Percentiles rank a stretch among this genome's conserved stretches.
phyloP scores from a whole-genome alignment of 208 protist species.

The Crithidia expoeki region DNA sequence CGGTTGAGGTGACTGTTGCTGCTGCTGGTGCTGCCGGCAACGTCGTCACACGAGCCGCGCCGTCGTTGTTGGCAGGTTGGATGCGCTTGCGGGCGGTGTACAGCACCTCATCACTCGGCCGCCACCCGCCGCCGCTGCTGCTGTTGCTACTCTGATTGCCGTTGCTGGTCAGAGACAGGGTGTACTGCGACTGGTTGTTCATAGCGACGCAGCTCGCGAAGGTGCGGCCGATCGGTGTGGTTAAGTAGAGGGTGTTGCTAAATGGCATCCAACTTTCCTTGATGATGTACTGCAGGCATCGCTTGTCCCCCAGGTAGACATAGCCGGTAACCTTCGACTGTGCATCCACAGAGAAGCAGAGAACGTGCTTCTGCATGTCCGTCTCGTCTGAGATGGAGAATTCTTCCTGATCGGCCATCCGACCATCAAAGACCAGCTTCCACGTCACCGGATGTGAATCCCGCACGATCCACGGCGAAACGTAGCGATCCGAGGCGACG shows the following conservation, averaged over 20 bases:
- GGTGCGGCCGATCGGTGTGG: slow-evolving; percentile 47
- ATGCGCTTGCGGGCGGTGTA: slow-evolving; percentile 40
- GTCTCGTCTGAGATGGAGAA: slow-evolving; percentile 47
- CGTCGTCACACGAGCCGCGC: background rate
- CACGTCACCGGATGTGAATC: slow-evolving; percentile 59
- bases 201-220: slow-evolving; percentile 53
- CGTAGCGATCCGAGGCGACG: slow-evolving; percentile 44
- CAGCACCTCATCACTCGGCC: slow-evolving; percentile 25
- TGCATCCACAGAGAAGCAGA: slow-evolving; percentile 55
- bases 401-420: slow-evolving; percentile 57
- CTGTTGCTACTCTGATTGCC: background rate
- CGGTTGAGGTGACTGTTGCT: background rate
- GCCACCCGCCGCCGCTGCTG: background rate
- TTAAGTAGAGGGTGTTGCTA: slow-evolving; percentile 66
- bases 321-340: slow-evolving; percentile 48
- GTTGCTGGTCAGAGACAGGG: slow-evolving; percentile 29
- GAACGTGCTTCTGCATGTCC: slow-evolving; percentile 38
- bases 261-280: slow-evolving; percentile 79
- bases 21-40: background rate
- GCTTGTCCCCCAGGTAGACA: slow-evolving; percentile 71
- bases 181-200: slow-evolving; percentile 40
- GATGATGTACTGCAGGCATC: slow-evolving; percentile 55
- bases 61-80: background rate
- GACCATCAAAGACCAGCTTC: slow-evolving; percentile 61
- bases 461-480: slow-evolving; percentile 70